Conservation (phyloP, 352 stramenopile genomes). For the Phytophthora agathidicida region DNA sequence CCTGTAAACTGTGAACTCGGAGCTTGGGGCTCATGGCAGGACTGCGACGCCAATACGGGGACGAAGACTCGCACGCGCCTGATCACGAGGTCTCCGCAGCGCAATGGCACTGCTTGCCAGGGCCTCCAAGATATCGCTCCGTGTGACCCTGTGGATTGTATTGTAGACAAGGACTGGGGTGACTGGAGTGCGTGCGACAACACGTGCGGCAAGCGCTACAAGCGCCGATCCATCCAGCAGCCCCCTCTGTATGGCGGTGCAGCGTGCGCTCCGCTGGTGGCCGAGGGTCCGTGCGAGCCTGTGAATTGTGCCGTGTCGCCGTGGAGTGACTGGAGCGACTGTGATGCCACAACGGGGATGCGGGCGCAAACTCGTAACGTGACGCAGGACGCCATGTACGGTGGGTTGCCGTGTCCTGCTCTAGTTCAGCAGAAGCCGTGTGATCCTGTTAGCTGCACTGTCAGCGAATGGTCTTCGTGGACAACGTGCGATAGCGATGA, state of each 20-base stretch:
- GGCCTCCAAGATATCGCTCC: constrained; percentile 33
- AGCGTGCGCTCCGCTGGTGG: constrained; percentile 30
- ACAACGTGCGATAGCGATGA: constrained; percentile 61
- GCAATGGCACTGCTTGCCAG: constrained; percentile 35
- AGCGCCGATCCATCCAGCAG: constrained; percentile 35
- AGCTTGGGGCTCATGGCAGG: constrained; percentile 31
- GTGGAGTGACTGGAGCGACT: constrained; percentile 52
- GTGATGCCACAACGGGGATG: constrained; percentile 42
- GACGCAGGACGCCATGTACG: constrained; percentile 41
- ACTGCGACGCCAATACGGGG: constrained; percentile 31
- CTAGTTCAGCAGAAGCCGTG: constrained; percentile 52
- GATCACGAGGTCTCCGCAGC: constrained; percentile 31
- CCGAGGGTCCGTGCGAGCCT: constrained; percentile 49
- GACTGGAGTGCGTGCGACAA: constrained; percentile 51
- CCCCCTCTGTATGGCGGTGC: constrained; percentile 40
- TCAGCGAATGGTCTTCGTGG: constrained; percentile 54
- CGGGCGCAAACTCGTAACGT: constrained; percentile 45
- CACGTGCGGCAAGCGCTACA: constrained; percentile 44
- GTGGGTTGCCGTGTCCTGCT: constrained; percentile 37
- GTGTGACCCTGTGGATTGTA: constrained; percentile 53
- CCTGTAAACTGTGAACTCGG: constrained; percentile 54
- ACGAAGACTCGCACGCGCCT: constrained; percentile 34
- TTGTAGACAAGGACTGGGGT: constrained; percentile 44
- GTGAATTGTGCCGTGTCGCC: constrained; percentile 48
- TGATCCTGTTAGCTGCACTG: constrained; percentile 46